Evolutionary conservation across 495 filamentous ascomycete species (phyloP), one percentile per base, ranked within the genome.

Genomic region (Daldinia caldariorum): DNA sequence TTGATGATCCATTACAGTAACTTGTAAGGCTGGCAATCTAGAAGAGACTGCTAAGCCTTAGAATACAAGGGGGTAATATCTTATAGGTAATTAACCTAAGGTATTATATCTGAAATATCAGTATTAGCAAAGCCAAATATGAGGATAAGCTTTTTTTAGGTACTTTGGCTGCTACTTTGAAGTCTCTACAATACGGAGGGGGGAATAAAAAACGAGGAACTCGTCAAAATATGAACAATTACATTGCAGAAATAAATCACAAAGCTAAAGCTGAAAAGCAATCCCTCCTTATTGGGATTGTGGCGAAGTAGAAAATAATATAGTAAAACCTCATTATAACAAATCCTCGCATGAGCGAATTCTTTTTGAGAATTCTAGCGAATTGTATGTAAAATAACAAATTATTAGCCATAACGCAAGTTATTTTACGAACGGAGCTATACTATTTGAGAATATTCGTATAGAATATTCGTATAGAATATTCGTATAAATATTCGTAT

Each of bases 281-380:
- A 55, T 59, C 35, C 14, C 49, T 59, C 35, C 14, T 22, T 53
- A 31, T 16, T 49, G 59, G 51, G 58, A 63, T 53, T 35, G 70
- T 72, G 70, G 70, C 70, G 64, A 55, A 72, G 70, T 35, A 22
- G 22, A 38, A 58, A n/a, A n/a, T n/a, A n/a, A n/a, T n/a, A n/a
- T n/a, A n/a, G n/a, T n/a, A n/a, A n/a, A n/a, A n/a, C n/a, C n/a
- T n/a, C n/a, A n/a, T n/a, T n/a, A n/a, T n/a, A n/a, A n/a, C n/a
- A n/a, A n/a, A n/a, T n/a, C n/a, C n/a, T n/a, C n/a, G n/a, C n/a
- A n/a, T n/a, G n/a, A n/a, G n/a, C n/a, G n/a, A n/a, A n/a, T n/a
- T n/a, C n/a, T n/a, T n/a, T n/a, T n/a, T n/a, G n/a, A n/a, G n/a
- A n/a, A n/a, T n/a, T n/a, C n/a, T n/a, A n/a, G n/a, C n/a, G n/a